Evolutionary conservation across 129 eudicot genomes (phyloP), one percentile per base, ranked within the genome.

Genomic region (Solidago caesia): DNA sequence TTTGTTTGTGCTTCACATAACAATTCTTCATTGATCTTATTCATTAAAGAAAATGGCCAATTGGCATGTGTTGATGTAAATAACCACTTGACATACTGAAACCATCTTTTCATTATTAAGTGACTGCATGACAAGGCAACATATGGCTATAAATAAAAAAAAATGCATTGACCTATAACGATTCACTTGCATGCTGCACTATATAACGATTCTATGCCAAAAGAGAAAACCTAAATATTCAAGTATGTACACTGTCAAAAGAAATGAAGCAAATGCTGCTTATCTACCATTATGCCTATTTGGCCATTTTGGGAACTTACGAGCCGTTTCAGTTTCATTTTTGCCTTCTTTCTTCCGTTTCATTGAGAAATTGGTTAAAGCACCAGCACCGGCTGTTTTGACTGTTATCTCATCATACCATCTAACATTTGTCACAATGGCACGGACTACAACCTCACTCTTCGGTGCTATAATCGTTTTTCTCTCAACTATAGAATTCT

Each of bases 401-500:
- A 75, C 70, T 41, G 65, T 29, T 48, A 73, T 86, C 10, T 73
- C 83, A 74, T 80, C 90, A 27, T 82, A 92, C 78, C 83, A 79
- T 7, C 75, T 53, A 14, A 85, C 76, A 64, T 87, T 89, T 62
- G 97, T 92, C 14, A 82, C 89, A 29, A 92, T 67, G 58, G 93
- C 96, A 75, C 83, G 85, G 45, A 79, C 81, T 15, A 64, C 42
- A 56, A 73, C 64, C 67, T 89, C 93, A 25, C 74, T 85, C 74
- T 83, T 87, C 59, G 96, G 93, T 11, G 56, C 67, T 67, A 77
- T 63, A 16, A 70, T 56, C 26, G 77, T 66, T 52, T 59, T 85
- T 71, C 83, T 85, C 80, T 89, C 97, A 1, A 92, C 63, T 43
- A 89, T 67, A 26, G 90, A 83, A 64, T 70, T 85, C 60, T 89